phyloP scores from a whole-genome alignment of 2,329 filamentous ascomycete species.

The Xylariaceae sp. region DNA sequence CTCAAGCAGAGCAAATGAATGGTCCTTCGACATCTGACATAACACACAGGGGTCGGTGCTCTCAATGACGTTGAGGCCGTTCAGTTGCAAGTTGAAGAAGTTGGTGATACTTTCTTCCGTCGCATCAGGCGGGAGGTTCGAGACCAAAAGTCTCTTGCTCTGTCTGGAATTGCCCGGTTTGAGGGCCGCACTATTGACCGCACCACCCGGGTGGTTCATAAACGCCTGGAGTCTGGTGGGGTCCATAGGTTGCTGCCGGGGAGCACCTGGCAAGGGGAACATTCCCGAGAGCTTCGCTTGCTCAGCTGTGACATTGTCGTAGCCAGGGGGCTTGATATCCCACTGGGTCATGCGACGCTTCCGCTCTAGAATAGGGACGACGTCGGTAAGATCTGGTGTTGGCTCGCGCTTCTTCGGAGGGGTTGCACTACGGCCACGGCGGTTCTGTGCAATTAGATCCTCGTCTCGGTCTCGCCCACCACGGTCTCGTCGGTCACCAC shows the following conservation, averaged over 20 bases:
- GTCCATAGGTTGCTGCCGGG: constrained; percentile 92
- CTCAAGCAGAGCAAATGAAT: constrained; percentile 78
- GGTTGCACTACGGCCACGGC: constrained; percentile 67
- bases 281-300: constrained; percentile 98
- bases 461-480: constrained; percentile 44
- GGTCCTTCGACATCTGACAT: constrained; percentile 74
- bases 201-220: constrained; percentile 79
- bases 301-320: constrained; percentile 96
- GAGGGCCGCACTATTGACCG: constrained; percentile 68
- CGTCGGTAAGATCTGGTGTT: constrained; percentile 86
- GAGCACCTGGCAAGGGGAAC: constrained; percentile 95
- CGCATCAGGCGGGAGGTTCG: constrained; percentile 69
- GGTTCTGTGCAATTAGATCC: constrained; percentile 46
- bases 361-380: constrained; percentile 75
- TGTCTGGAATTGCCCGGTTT: constrained; percentile 92
- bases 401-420: constrained; percentile 89
- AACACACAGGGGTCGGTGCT: constrained; percentile 78
- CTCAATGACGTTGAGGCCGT: constrained; percentile 89
- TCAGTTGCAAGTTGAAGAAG: constrained; percentile 96
- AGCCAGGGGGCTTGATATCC: constrained; percentile 98
- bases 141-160: constrained; percentile 82
- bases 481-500: constrained; percentile 37
- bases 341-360: constrained; percentile 95
- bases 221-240: constrained; percentile 90
- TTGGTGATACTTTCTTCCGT: constrained; percentile 69